Base-by-base conservation (phyloP, 1,284 basidiomycete species). In the Baeospora myosura region DNA sequence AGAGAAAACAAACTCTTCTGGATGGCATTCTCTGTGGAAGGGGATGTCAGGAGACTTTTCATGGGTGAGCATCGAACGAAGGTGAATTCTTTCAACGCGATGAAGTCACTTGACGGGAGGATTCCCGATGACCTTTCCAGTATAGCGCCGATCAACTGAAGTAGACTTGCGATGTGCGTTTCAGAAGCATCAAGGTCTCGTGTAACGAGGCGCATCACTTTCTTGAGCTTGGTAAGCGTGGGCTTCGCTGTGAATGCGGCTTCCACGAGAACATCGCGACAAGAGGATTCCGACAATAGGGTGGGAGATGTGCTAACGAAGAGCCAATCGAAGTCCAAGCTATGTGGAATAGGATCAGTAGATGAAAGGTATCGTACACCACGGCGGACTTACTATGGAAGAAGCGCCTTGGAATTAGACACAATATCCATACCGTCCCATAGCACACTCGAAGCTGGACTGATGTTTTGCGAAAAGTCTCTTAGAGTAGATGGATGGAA, bases 301-400 rank as follows among this genome's bases (percentile, higher is more conserved):
- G 30, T 46, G 34, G 34, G 47, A 2, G 51, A 44, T 4, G 66
- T 59, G 44, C 78, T 66, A 5, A 71, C 42, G 48, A 74, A 72
- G 16, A 79, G 46, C 51, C 61, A 64, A 11, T 66, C 63, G 41
- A 78, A 76, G 1, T 49, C 39, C 5, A 71, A 42, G 17, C 74
- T 76, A 42, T 2, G 6, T 47, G 44, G 10, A 43, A 1, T 14
- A 26, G 31, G 34, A 37, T 43, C 36, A 50, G 49, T 28, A 51
- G 24, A 41, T 35, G 0, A 47, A 30, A 38, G 12, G 5, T 34
- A 18, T 41, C 18, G 11, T 30, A 24, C 23, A 26, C n/a, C n/a
- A n/a, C n/a, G n/a, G n/a, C n/a, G n/a, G 6, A 47, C 67, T 49
- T 41, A 71, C 72, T 59, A 47, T 7, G 47, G 42, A 10, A 46